Conservation (phyloP, 2,329 filamentous ascomycete species). For the Zalaria obscura region DNA sequence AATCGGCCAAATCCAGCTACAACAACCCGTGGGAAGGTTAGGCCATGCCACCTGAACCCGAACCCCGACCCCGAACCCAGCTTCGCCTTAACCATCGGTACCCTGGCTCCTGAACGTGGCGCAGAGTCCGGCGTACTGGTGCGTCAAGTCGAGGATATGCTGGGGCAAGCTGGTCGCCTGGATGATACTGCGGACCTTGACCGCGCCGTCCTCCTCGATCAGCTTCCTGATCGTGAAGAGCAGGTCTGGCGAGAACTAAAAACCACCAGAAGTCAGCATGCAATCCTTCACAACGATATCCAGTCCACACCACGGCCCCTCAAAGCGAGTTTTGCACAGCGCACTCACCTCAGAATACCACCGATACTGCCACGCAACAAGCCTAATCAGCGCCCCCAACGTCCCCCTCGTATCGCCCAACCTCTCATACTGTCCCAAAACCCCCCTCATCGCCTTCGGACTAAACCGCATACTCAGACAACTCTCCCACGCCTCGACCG, state of each 20-base stretch:
- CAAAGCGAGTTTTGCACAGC: background rate
- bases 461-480: slow-evolving; percentile 83
- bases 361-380: slow-evolving; percentile 96
- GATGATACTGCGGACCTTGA: slow-evolving; percentile 94
- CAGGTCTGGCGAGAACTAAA: slow-evolving; percentile 75
- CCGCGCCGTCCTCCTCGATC: slow-evolving; percentile 93
- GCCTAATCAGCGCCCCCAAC: slow-evolving; percentile 70
- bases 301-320: too few species aligned
- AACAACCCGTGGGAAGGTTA: too few species aligned
- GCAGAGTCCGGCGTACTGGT: slow-evolving; percentile 90
- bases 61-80: too few species aligned
- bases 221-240: slow-evolving; percentile 78
- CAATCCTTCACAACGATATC: too few species aligned
- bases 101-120: slow-evolving; percentile 91
- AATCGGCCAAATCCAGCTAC: too few species aligned
- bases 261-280: slow-evolving; percentile 9
- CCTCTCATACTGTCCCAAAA: slow-evolving; percentile 66
- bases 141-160: slow-evolving; percentile 82
- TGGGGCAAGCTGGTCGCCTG: slow-evolving; percentile 91
- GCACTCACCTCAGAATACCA: slow-evolving; percentile 82
- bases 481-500: slow-evolving; percentile 80
- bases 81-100: slow-evolving; percentile 55
- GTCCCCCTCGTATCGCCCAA: slow-evolving; percentile 67
- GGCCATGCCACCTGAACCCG: too few species aligned
- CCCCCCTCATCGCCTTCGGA: slow-evolving; percentile 77